phyloP scores from a whole-genome alignment of 2,329 filamentous ascomycete species.

The Ceratocystis harringtonii region DNA sequence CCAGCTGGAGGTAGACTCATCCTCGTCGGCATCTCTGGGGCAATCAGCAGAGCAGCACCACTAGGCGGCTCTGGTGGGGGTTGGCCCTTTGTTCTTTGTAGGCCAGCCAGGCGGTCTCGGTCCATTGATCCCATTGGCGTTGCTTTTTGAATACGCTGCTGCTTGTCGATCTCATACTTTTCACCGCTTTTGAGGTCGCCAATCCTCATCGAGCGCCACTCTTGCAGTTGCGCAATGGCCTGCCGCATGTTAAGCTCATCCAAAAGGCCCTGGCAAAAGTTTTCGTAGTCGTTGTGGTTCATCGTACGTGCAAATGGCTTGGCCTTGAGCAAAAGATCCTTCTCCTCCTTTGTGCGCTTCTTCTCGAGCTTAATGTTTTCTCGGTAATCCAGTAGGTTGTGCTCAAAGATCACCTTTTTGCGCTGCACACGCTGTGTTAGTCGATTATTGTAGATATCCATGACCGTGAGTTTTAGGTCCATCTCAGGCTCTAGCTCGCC shows the following conservation, averaged over 20 bases:
- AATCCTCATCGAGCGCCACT: conserved; percentile 78
- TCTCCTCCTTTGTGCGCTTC: conserved; percentile 89
- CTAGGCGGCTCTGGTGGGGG: conserved; percentile 55
- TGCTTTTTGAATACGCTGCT: conserved; percentile 52
- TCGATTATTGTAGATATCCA: conserved; percentile 93
- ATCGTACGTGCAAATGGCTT: conserved; percentile 96
- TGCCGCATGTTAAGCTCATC: conserved; percentile 85
- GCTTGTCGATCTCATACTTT: conserved; percentile 85
- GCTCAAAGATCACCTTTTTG: conserved; percentile 94
- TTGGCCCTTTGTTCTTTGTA: conserved; percentile 52
- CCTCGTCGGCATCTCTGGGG: conserved; percentile 59
- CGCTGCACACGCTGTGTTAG: conserved; percentile 81
- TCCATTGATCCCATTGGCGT: conserved; percentile 71
- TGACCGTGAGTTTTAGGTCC: conserved; percentile 92
- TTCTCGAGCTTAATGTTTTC: conserved; percentile 85
- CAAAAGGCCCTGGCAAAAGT: conserved; percentile 67
- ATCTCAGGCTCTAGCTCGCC: conserved; percentile 88
- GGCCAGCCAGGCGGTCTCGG: conserved; percentile 57
- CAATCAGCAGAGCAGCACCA: conserved; percentile 61
- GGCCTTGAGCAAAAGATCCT: conserved; percentile 77
- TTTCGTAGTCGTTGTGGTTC: conserved; percentile 82
- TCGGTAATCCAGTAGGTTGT: conserved; percentile 81
- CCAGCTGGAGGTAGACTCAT: conserved; percentile 24
- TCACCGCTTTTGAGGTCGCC: conserved; percentile 74
- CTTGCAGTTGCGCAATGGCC: conserved; percentile 79